Percentiles rank a stretch among this genome's conserved stretches.
Evolutionary conservation across 2,329 filamentous ascomycete species (phyloP).

Genomic region (Plectosphaerella cucumerina): DNA sequence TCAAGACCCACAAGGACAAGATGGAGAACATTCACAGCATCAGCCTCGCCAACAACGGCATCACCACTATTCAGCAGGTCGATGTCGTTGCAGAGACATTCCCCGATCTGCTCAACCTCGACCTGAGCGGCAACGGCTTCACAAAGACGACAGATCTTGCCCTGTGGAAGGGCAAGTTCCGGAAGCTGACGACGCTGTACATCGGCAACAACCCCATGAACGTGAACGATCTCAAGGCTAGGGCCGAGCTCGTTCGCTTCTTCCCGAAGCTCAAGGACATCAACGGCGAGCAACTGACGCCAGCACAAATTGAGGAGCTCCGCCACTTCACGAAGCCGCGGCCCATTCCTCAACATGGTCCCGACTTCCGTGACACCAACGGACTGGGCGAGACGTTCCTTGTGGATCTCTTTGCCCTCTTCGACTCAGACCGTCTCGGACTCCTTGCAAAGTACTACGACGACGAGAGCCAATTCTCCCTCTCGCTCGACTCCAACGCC

Average conservation of each 20-base stretch:
- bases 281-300: conserved; percentile 69
- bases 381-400: conserved; percentile 74
- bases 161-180: conserved; percentile 77
- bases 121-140: conserved; percentile 81
- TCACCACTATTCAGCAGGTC: conserved; percentile 68
- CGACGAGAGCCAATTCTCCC: conserved; percentile 67
- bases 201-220: conserved; percentile 74
- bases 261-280: conserved; percentile 77
- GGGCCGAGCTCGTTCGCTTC: conserved; percentile 69
- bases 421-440: conserved; percentile 64
- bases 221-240: conserved; percentile 53
- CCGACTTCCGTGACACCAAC: conserved; percentile 70
- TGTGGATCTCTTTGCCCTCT: conserved; percentile 67
- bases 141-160: conserved; percentile 62
- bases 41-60: conserved; percentile 74
- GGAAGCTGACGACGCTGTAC: conserved; percentile 74
- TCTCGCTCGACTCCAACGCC: conserved; percentile 62
- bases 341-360: conserved; percentile 57
- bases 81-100: conserved; percentile 74
- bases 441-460: conserved; percentile 71
- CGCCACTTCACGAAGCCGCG: conserved; percentile 45
- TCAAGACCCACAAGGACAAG: conserved; percentile 68
- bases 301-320: conserved; percentile 61
- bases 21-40: conserved; percentile 77
- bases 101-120: conserved; percentile 81